Base-by-base conservation (phyloP, 2,329 filamentous ascomycete species). In the Aspergillus piperis region DNA sequence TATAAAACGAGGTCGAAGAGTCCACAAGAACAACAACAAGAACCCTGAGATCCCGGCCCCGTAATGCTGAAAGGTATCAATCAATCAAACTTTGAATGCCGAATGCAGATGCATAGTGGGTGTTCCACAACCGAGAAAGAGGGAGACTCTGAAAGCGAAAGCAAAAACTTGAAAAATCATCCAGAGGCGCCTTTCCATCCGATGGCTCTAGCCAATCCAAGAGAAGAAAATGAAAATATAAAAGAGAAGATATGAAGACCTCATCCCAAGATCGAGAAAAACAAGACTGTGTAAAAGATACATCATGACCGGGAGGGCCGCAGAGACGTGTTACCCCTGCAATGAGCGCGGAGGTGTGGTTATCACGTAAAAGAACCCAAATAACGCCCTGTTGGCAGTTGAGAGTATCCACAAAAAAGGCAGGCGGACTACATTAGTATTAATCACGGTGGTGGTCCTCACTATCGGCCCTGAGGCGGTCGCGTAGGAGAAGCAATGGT, bases 401-500 rank as follows among this genome's bases (percentile, higher is more conserved):
- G 11, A 41, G 13, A 23, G 25, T 44, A 47, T 44, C 55, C 36
- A 36, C 56, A 47, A 51, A 53, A 41, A 41, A 42, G 15, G 52
- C n/a, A 27, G 42, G 21, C 8, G 39, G 27, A n/a, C 30, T 23
- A 17, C 21, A 30, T 58, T 58, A 68, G 30, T 62, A 64, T 38
- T 62, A 36, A 36, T 36, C 57, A 41, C 58, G 64, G 55, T 59
- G 60, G 36, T 53, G 60, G 38, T 70, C 64, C 25, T 66, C 66
- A 25, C 58, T 62, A 17, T 66, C 65, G 30, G 67, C 62, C 55
- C 61, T 62, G 23, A 75, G 66, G 42, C 77, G 77, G 60, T 80
- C 77, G 63, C 75, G 72, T 60, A 81, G 71, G 54, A 80, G 73
- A 63, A 77, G 69, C 51, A 78, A 72, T 54, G 79, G 78, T 54